These are phyloP conservation scores for Penicillium lagena DNA, from an alignment of 495 filamentous ascomycete species.

Conservation along the genomic window DNA sequence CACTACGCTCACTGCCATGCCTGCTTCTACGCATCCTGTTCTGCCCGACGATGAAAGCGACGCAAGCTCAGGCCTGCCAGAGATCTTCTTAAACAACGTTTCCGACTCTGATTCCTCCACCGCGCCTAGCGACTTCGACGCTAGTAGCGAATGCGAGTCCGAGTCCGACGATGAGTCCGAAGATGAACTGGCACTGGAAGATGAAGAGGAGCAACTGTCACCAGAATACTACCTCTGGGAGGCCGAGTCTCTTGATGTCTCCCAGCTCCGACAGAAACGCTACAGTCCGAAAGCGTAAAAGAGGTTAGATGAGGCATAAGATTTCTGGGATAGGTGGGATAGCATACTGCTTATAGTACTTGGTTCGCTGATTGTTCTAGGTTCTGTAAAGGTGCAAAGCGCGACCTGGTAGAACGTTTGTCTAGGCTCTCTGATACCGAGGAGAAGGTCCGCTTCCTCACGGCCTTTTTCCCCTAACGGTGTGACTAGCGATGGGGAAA, in stretches of 20 bases:
- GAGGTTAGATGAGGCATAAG: conserved; percentile 15
- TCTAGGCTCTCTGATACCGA: conserved; percentile 19
- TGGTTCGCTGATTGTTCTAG: conserved; percentile 11
- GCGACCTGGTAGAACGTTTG: conserved; percentile 15
- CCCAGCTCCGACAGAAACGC: conserved; percentile 20
- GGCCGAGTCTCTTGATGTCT: conserved; percentile 21
- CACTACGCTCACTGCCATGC: conserved; percentile 1
- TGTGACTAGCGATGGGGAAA: conserved; percentile 26
- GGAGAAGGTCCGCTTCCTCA: conserved; percentile 24
- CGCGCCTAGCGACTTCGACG: conserved; percentile 3
- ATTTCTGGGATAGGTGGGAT: conserved; percentile 22
- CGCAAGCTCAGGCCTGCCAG: conserved; percentile 3
- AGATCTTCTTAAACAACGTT: conserved; percentile 7
- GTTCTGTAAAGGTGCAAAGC: conserved; percentile 11
- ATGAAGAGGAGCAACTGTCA: conserved; percentile 21
- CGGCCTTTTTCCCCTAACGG: conserved; percentile 24
- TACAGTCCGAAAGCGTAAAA: conserved; percentile 20
- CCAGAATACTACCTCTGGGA: conserved; percentile 16
- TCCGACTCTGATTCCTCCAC: conserved; percentile 7
- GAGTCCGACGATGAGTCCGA: conserved; percentile 13
- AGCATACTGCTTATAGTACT: conserved; percentile 1
- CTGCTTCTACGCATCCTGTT: conserved; percentile 1
- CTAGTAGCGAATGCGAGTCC: conserved; percentile 8
- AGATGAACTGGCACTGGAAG: conserved; percentile 15
- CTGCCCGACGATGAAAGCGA: conserved; percentile 7